Conservation (phyloP, 352 stramenopile species). For the Phytophthora megakarya region DNA sequence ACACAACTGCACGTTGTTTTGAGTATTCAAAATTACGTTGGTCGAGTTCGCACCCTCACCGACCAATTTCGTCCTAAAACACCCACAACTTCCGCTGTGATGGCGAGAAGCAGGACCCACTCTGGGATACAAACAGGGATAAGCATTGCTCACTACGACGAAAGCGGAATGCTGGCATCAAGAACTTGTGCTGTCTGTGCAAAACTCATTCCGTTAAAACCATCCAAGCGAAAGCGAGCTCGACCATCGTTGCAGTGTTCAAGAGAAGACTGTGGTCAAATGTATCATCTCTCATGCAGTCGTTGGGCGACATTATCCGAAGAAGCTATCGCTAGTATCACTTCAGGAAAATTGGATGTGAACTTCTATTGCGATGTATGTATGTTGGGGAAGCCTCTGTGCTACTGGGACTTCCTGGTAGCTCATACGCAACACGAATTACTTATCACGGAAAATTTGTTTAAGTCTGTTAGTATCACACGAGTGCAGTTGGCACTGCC, state of each 20-base stretch:
- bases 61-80: slow-evolving; percentile 54
- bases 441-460: slow-evolving; percentile 56
- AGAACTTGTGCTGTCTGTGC: slow-evolving; percentile 57
- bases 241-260: slow-evolving; percentile 49
- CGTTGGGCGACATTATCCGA: slow-evolving; percentile 53
- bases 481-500: slow-evolving; percentile 5
- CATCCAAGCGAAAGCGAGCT: slow-evolving; percentile 13
- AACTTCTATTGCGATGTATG: slow-evolving; percentile 62
- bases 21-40: slow-evolving; percentile 64
- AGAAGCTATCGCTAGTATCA: slow-evolving; percentile 20
- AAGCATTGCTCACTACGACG: slow-evolving; percentile 61
- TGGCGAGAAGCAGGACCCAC: slow-evolving; percentile 1
- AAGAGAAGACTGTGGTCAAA: slow-evolving; percentile 56
- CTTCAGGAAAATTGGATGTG: slow-evolving; percentile 10
- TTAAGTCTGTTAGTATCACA: slow-evolving; percentile 45
- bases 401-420: slow-evolving; percentile 76
- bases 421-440: slow-evolving; percentile 38
- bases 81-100: slow-evolving; percentile 16
- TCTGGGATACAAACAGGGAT: slow-evolving; percentile 17
- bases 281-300: slow-evolving; percentile 70
- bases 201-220: slow-evolving; percentile 53
- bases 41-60: slow-evolving; percentile 35
- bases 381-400: slow-evolving; percentile 33
- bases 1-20: slow-evolving; percentile 54
- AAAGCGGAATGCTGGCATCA: slow-evolving; percentile 51